phyloP scores from a whole-genome alignment of 148 eudicot species.

The Cornus suecica region DNA sequence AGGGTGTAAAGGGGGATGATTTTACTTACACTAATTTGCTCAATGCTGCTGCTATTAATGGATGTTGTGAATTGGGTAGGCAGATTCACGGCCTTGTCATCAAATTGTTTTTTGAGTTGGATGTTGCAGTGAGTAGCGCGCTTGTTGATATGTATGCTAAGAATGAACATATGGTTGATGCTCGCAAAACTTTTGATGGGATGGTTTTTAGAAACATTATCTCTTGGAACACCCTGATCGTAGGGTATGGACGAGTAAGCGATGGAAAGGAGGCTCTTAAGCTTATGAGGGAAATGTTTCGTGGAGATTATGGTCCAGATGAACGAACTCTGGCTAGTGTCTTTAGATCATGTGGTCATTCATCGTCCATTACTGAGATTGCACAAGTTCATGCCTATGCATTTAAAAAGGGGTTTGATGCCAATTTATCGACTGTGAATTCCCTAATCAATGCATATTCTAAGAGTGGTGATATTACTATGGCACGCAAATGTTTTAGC shows the following conservation, averaged over 20 bases:
- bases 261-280: constrained; percentile 49
- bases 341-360: constrained; percentile 52
- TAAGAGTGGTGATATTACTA: constrained; percentile 47
- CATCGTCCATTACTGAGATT: constrained; percentile 30
- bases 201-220: constrained; percentile 46
- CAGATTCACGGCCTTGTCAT: constrained; percentile 49
- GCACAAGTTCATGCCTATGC: constrained; percentile 46
- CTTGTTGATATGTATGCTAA: constrained; percentile 56
- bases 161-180: constrained; percentile 37
- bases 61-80: constrained; percentile 36
- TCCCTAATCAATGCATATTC: constrained; percentile 60
- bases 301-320: constrained; percentile 38
- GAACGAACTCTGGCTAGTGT: constrained; percentile 58
- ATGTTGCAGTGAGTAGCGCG: constrained; percentile 48
- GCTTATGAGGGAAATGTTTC: constrained; percentile 39
- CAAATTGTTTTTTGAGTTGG: constrained; percentile 41
- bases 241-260: constrained; percentile 50
- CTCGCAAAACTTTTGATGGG: constrained; percentile 48
- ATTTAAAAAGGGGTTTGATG: constrained; percentile 35
- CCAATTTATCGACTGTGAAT: constrained; percentile 41
- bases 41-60: constrained; percentile 35
- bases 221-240: constrained; percentile 76
- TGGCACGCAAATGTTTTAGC: constrained; percentile 40
- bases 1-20: constrained; percentile 46
- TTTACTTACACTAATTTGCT: constrained; percentile 54